Base-by-base conservation (phyloP, 2,329 filamentous ascomycete genomes). In the Diplodia sapinea region DNA sequence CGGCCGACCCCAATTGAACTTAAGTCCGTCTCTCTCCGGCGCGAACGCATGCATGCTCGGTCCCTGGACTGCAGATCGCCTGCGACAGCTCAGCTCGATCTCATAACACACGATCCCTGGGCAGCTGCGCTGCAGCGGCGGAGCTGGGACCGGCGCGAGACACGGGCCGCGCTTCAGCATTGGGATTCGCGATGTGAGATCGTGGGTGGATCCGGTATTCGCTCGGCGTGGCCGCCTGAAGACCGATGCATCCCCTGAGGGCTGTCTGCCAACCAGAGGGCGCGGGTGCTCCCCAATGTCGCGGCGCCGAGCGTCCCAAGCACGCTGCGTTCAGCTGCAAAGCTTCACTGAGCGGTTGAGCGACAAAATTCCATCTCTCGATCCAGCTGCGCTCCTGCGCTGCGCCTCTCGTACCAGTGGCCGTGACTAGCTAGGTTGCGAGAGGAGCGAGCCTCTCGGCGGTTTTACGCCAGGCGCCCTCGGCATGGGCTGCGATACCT, bases 11-110 rank as follows among this genome's bases (percentile, higher is more conserved):
- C 54, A 56, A 56, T 47, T 26, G 11, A 9, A 17, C 40, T 49
- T 40, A 51, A 63, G 31, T 63, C 47, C 59, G 43, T 26, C 47
- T n/a, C 40, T 49, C 17, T 29, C 47, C 47, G 59, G 47, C 43
- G 31, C 31, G 13, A 29, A 49, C 6, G 31, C 31, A 9, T 33
- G 31, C 31, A 33, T 33, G 31, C 31, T 38, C 59, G n/a, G 43
- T 47, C 43, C 43, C 43, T 47, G 43, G 17, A 11, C 33, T 20
- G 36, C 55, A 15, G 15, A 33, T 33, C 31, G 31, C 6, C 31
- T 33, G 31, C 31, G 31, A 33, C 31, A 33, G 31, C 7, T 33
- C 31, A 33, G 31, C 31, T 33, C 31, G 31, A 33, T 33, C 31
- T 33, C 31, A 33, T 7, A 33, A 9, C 6, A 33, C 31, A 9